Conservation (phyloP, 345 rosid genomes). For the Eucalyptus lansdowneana region DNA sequence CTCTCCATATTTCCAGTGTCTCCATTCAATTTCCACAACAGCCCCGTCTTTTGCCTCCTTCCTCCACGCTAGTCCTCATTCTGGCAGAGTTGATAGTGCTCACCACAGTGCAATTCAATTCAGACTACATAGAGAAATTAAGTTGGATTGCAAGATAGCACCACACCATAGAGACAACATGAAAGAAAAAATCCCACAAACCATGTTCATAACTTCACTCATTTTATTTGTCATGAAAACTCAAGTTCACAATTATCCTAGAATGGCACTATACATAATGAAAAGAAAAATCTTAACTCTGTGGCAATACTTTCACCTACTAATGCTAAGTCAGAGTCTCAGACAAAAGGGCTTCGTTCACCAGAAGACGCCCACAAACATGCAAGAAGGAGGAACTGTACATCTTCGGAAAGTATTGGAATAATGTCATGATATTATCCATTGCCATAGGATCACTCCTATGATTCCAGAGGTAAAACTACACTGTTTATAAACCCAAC, state of each 20-base stretch:
- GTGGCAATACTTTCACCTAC: not conserved
- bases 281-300: not conserved
- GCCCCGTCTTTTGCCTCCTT: not conserved
- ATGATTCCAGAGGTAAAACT: not conserved
- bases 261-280: not conserved
- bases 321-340: not conserved
- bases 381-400: not conserved
- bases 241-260: not conserved
- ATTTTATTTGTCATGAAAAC: not conserved
- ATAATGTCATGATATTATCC: not conserved
- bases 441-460: not conserved
- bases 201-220: not conserved
- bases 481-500: not conserved
- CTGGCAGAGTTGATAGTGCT: accelerated
- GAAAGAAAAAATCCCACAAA: not conserved
- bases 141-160: not conserved
- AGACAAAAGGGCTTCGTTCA: not conserved
- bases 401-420: not conserved
- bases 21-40: not conserved
- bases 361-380: not conserved
- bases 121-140: not conserved
- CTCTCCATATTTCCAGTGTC: not conserved
- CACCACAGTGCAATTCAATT: not conserved
- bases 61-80: not conserved
- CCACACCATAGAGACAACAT: too few relatives aligned